Evolutionary conservation across 148 eudicot genomes (phyloP).

Genomic region (Chenopodium berlandieri): DNA sequence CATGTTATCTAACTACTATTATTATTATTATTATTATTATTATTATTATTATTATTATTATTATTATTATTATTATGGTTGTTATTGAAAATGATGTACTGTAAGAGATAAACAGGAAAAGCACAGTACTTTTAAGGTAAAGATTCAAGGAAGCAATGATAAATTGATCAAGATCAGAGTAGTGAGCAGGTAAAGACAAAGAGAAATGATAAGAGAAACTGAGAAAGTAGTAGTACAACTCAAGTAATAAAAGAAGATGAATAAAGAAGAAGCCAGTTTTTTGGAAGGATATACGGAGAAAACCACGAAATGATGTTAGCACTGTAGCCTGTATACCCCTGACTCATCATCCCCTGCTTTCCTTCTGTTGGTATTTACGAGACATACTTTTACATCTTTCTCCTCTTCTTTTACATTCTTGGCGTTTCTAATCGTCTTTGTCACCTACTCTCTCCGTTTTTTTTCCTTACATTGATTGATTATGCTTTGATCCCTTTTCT

Average conservation of each 20-base stretch:
- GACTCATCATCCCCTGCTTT: not conserved
- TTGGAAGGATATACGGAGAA: constrained; percentile 2
- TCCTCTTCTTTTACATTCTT: not conserved
- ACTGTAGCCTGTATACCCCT: constrained; percentile 3
- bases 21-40: too few species aligned
- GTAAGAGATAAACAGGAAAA: not conserved
- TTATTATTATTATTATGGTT: too few species aligned
- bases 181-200: not conserved
- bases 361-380: constrained; percentile 15
- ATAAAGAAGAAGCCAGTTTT: too few species aligned
- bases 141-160: not conserved
- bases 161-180: not conserved
- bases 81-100: not conserved
- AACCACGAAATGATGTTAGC: constrained; percentile 22
- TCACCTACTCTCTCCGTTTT: too few species aligned
- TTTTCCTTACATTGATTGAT: too few species aligned
- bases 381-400: not conserved
- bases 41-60: too few species aligned
- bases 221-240: not conserved
- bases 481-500: too few species aligned
- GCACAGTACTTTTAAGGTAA: not conserved
- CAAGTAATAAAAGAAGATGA: too few species aligned
- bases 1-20: too few species aligned
- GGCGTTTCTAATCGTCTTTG: not conserved
- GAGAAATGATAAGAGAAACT: not conserved